Conservation (phyloP, 1,139 yeast genomes). For the Yamadazyma buinensis region DNA sequence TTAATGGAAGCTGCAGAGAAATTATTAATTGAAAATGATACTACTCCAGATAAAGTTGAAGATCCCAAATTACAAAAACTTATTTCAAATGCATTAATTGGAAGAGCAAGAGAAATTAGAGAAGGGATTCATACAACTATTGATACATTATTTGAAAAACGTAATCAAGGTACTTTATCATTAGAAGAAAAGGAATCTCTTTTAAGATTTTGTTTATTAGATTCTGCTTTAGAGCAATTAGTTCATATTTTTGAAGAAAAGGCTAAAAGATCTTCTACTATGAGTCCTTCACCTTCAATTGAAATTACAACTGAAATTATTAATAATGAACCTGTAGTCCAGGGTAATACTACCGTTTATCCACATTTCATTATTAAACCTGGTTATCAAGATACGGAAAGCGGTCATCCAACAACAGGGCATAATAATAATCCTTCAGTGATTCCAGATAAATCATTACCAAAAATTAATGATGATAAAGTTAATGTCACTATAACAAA, state of each 20-base stretch:
- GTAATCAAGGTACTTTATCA: constrained; percentile 35
- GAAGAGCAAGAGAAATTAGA: constrained; percentile 39
- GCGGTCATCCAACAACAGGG: no score
- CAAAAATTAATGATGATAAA: neutral
- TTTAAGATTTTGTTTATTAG: constrained; percentile 41
- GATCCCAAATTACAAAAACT: constrained; percentile 38
- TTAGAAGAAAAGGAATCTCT: constrained; percentile 45
- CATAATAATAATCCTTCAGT: neutral
- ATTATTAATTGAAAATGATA: constrained; percentile 41
- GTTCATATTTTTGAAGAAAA: constrained; percentile 44
- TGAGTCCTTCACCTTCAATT: constrained; percentile 24
- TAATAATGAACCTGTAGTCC: neutral
- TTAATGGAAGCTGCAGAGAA: constrained; percentile 67
- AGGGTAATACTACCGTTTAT: neutral
- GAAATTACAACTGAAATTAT: constrained; percentile 3
- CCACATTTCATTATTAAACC: no score
- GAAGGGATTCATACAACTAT: constrained; percentile 40
- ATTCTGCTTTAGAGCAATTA: constrained; percentile 41
- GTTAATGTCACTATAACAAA: neutral
- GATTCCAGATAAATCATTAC: constrained; percentile 1
- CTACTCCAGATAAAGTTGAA: constrained; percentile 24
- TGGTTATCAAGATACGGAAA: no score
- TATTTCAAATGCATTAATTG: constrained; percentile 40
- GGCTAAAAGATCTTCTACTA: constrained; percentile 19
- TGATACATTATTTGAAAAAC: constrained; percentile 34